Evolutionary conservation across 208 protist genomes (phyloP), one percentile per base, ranked within the genome.

Genomic region (Kentomonas sorsogonicus): DNA sequence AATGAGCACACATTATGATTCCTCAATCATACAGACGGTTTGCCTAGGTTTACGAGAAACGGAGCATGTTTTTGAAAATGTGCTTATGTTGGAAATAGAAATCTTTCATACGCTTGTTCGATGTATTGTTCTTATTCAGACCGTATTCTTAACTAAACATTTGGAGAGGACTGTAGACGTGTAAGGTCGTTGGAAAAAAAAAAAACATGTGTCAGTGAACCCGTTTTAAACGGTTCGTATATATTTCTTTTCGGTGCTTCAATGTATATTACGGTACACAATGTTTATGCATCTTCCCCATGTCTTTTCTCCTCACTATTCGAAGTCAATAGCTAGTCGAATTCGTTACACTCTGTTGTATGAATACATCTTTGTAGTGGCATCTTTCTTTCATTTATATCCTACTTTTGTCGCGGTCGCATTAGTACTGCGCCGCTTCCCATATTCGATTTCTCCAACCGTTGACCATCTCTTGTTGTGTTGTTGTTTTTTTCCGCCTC

Each of bases 401-500:
- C 27, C 29, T 53, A n/a, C 27, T 30, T 48, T 34, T 48, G 7
- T 45, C 40, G 11, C 40, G 7, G 10, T 45, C 29, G 44, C 44
- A 7, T 34, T 27, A 7, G 2, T 44, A 5, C 20, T 60, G 30
- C 13, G 11, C 26, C n/a, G n/a, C n/a, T n/a, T n/a, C n/a, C n/a
- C n/a, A n/a, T n/a, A n/a, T n/a, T n/a, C n/a, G n/a, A n/a, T n/a
- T 20, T 33, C 29, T 27, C 20, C 9, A 26, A 16, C n/a, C n/a
- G 20, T 22, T 40, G 15, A 20, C 57, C 10, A 15, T 52, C 20
- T 25, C 33, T 55, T 39, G 16, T 57, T 46, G 13, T 50, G 11
- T 4, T 53, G 50, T 51, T 60, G 5, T 29, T 58, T 58, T 53
- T 10, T 50, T n/a, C 30, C 38, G 9, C 36, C 11, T 38, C 7